Evolutionary conservation across 371 early-diverging fungal genomes (phyloP), one percentile per base, ranked within the genome.

Genomic region (Zychaea mexicana): DNA sequence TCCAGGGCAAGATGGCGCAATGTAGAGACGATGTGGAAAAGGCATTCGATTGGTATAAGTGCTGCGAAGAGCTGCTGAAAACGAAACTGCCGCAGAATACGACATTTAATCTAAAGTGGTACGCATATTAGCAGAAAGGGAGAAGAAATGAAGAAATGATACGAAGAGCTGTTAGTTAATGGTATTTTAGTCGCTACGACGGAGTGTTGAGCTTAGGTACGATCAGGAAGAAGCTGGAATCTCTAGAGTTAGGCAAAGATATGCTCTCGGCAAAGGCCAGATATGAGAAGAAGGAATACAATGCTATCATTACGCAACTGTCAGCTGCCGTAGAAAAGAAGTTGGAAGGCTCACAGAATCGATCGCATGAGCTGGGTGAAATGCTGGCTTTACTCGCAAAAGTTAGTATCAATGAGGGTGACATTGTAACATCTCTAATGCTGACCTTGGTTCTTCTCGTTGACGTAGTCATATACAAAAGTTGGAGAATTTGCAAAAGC

Each of bases 121-220:
- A 72, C 49, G 64, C 8, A 36, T 58, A 33, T n/a, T n/a, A n/a
- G n/a, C n/a, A n/a, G n/a, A n/a, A n/a, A n/a, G n/a, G n/a, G n/a
- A n/a, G n/a, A n/a, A n/a, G n/a, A n/a, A n/a, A n/a, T n/a, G n/a
- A n/a, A n/a, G n/a, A n/a, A n/a, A n/a, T n/a, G n/a, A n/a, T n/a
- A n/a, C n/a, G n/a, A n/a, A n/a, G n/a, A n/a, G n/a, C n/a, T n/a
- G n/a, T n/a, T n/a, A n/a, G n/a, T n/a, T n/a, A n/a, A n/a, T n/a
- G n/a, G n/a, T n/a, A n/a, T n/a, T 26, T 52, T n/a, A 82, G 82
- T 57, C 70, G 70, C 61, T 84, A 85, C 58, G 85, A 86, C 59
- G 59, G 71, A 0, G 55, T 62, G 0, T 65, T 86, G 17, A 69
- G 69, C 45, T 15, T 52, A 0, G 60, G 52, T 1, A 60, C 55